Conservation (phyloP, 2,329 filamentous ascomycete genomes). For the Ceratocystis colombiana region DNA sequence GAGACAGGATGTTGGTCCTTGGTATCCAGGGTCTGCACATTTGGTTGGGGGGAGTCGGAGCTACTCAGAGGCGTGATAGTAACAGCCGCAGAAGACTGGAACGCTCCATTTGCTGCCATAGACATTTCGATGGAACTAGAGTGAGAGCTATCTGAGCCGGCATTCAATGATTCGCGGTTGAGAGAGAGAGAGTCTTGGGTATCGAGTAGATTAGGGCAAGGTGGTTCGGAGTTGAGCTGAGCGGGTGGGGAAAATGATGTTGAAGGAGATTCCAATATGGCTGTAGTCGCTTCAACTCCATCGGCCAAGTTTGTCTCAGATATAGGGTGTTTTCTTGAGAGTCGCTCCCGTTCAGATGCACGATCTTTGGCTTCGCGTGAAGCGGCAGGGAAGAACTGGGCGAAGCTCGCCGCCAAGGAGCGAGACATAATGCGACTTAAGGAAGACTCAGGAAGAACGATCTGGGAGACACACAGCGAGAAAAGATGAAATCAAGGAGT, state of each 20-base stretch:
- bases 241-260: neutral
- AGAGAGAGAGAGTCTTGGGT: conserved; percentile 42
- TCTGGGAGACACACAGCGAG: neutral
- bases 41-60: conserved; percentile 39
- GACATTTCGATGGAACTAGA: conserved; percentile 43
- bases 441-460: neutral
- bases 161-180: conserved; percentile 58
- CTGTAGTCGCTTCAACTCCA: neutral
- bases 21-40: neutral
- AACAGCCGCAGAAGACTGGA: conserved; percentile 34
- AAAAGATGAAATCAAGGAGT: neutral
- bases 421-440: conserved; percentile 59
- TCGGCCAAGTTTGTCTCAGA: conserved; percentile 2
- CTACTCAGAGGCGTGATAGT: conserved; percentile 43
- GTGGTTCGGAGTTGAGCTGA: conserved; percentile 7
- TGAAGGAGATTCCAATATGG: neutral
- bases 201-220: conserved; percentile 6
- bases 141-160: conserved; percentile 62
- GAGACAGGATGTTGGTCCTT: conserved; percentile 10
- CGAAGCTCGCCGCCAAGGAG: conserved; percentile 64
- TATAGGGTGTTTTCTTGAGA: conserved; percentile 25
- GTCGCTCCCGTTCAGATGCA: conserved; percentile 51
- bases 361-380: conserved; percentile 54
- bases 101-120: conserved; percentile 2
- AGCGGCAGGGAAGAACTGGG: conserved; percentile 75